Base-by-base conservation (phyloP, 345 rosid species). In the Populus pruinosa region DNA sequence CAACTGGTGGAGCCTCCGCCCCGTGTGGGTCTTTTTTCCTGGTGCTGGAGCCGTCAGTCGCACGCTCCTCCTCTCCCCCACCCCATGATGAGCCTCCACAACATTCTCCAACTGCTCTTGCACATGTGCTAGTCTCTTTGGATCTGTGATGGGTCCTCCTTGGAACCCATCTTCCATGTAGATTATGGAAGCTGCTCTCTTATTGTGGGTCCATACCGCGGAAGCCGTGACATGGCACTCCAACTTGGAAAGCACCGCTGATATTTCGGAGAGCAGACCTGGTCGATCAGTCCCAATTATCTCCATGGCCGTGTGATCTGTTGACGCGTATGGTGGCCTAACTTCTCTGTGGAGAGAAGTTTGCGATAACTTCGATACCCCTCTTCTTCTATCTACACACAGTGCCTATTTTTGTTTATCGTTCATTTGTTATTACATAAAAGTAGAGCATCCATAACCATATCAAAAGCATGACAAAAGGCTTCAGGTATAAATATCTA, bases 1-100 rank as follows among this genome's bases (percentile, higher is more conserved):
- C 70, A 96, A 72, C 81, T 93, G 98, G 80, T 93, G 99, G 59
- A 96, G 97, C 73, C 98, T 83, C 67, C 98, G 78, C 82, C 92
- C 98, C 0, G 96, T 87, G 83, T 93, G 99, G 8, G 87, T 89
- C 82, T 82, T 16, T 50, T 50, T 83, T 6, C 94, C 89, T 0
- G 83, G 76, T 8, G 85, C 77, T 0, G 90, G 93, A 2, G 85
- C 83, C 0, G 84, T 87, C 77, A 91, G 72, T 63, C 90, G 83
- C 33, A 91, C 93, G 65, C 90, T 90, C 77, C 78, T 82, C 74
- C 72, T 77, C 61, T 90, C 93, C 10, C 92, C 93, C 5, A 72
- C 76, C 78, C 70, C 84, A 11, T 92, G 89, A 77, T 88, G 96
- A 41, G 97, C 94, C 72, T 86, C 92, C 8, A 93, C 84, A n/a